Conservation (phyloP, 1,284 basidiomycete species). For the Mycena citricolor region DNA sequence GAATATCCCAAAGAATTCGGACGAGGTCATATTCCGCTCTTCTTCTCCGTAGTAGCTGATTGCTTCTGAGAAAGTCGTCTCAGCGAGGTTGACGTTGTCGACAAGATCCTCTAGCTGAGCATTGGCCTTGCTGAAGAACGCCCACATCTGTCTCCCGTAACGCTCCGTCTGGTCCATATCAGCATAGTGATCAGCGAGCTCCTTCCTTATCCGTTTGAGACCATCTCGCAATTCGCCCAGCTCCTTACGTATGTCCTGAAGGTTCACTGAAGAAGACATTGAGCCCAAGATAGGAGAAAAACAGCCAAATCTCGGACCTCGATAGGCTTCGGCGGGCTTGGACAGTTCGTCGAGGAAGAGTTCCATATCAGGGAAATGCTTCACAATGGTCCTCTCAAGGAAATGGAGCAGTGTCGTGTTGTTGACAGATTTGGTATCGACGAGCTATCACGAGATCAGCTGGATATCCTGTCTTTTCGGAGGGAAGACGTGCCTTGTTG, state of each 20-base stretch:
- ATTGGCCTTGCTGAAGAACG: constrained; percentile 75
- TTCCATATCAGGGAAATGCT: constrained; percentile 88
- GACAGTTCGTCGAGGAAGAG: constrained; percentile 87
- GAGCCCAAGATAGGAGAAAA: constrained; percentile 32
- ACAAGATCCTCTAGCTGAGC: constrained; percentile 76
- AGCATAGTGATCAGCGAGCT: constrained; percentile 77
- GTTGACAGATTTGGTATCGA: constrained; percentile 95
- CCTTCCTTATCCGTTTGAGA: constrained; percentile 72
- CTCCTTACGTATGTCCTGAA: constrained; percentile 76
- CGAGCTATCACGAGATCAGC: constrained; percentile 57
- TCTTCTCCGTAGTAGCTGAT: constrained; percentile 91
- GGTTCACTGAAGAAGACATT: too few relatives aligned
- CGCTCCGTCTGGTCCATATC: constrained; percentile 70
- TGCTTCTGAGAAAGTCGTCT: constrained; percentile 78
- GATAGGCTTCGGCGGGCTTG: constrained; percentile 90
- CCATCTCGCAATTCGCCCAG: constrained; percentile 76
- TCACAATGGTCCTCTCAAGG: constrained; percentile 85
- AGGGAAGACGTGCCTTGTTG: constrained; percentile 69
- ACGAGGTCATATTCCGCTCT: constrained; percentile 75
- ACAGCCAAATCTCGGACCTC: constrained; percentile 52
- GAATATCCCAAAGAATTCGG: constrained; percentile 93
- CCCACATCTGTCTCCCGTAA: constrained; percentile 89
- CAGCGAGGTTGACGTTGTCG: constrained; percentile 84
- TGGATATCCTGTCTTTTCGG: background rate
- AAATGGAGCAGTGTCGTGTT: constrained; percentile 95